These are phyloP conservation scores for Aspergillus olivimuriae DNA, from an alignment of 495 filamentous ascomycete species.

Conservation along the genomic window DNA sequence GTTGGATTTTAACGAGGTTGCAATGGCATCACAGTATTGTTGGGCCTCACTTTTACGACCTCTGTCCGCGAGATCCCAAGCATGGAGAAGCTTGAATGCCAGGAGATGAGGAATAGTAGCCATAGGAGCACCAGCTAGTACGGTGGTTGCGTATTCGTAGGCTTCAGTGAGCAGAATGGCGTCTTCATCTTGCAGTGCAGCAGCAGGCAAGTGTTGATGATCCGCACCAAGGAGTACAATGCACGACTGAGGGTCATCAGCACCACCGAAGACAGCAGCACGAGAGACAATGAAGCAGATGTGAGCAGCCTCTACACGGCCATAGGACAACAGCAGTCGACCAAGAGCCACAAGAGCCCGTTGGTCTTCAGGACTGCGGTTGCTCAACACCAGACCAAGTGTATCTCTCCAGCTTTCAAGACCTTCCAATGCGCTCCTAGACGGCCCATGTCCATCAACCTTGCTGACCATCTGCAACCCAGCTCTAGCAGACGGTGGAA, in stretches of 20 bases:
- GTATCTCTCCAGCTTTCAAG: conserved; percentile 94
- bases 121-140: conserved; percentile 50
- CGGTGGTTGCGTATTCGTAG: conserved; percentile 78
- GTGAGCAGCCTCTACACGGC: conserved; percentile 83
- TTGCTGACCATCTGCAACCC: conserved; percentile 85
- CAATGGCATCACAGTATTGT: conserved; percentile 85
- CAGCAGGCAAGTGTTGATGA: conserved; percentile 57
- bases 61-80: conserved; percentile 72
- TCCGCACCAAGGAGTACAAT: conserved; percentile 82
- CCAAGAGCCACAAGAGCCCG: conserved; percentile 74
- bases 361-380: conserved; percentile 73
- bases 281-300: conserved; percentile 69
- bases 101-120: conserved; percentile 75
- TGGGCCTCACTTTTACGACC: conserved; percentile 78
- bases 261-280: conserved; percentile 64
- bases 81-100: conserved; percentile 83
- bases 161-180: conserved; percentile 83
- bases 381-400: conserved; percentile 74
- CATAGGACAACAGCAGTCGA: conserved; percentile 77
- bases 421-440: conserved; percentile 72
- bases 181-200: conserved; percentile 72
- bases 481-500: conserved; percentile 87
- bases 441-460: conserved; percentile 49
- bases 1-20: conserved; percentile 68
- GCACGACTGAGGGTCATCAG: conserved; percentile 72